Evolutionary conservation across 2,329 filamentous ascomycete genomes (phyloP), one percentile per base, ranked within the genome.

Genomic region (Teratosphaeria nubilosa): DNA sequence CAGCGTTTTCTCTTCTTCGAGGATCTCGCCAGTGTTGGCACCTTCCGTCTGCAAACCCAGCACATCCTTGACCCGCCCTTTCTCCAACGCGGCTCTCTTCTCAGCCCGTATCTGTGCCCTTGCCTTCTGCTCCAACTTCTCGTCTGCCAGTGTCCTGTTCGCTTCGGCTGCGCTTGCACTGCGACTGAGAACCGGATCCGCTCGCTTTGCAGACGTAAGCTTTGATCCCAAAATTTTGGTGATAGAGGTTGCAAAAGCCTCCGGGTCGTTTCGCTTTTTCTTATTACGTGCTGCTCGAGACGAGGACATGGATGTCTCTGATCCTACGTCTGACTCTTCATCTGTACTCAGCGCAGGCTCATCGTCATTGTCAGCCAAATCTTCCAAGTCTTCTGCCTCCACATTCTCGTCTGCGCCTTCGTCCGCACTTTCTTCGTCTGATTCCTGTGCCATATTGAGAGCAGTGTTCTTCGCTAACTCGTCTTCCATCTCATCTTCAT

Each of bases 221-320:
- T 97, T 97, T 54, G 90, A 92, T 58, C 85, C 86, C 51, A 99
- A 81, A 71, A 99, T 96, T 74, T 94, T 95, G 65, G 88, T 87
- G 68, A 99, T 90, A 55, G 91, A 96, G 1, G 87, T 95, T 25
- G 92, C 90, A 73, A 99, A 97, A 56, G 90, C 91, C 63, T 82
- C 79, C 2, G 94, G 91, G 73, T 99, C 92, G 75, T 96, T 95
- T 70, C 91, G 87, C 76, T 97, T 97, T 14, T 86, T 84, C 68
- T 84, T 87, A 10, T 30, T 53, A 5, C 51, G 30, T 13, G 22
- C 16, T 9, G 30, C 24, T 55, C 14, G 53, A 55, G 53, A 45
- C 7, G 30, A 31, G 5, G 25, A 34, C 25, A 27, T 55, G 1
- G 53, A 34, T 55, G 53, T 45, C 53, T 25, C 37, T 45, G 53